These are phyloP conservation scores for Dioscorea dumetorum DNA, from an alignment of 106 monocot genomes.

Conservation along the genomic window DNA sequence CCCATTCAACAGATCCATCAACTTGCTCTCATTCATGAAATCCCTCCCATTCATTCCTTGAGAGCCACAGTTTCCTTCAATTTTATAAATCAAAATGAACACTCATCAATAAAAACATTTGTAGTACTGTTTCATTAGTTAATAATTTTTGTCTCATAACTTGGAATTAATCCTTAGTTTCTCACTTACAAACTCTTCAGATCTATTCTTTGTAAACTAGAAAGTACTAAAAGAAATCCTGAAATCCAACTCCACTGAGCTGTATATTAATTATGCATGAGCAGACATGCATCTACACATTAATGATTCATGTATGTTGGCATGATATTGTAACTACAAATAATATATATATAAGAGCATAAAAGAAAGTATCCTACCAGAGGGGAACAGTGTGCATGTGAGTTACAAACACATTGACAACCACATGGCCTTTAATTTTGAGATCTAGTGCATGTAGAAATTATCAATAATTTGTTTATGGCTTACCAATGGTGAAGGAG, in stretches of 20 bases:
- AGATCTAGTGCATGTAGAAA: not conserved
- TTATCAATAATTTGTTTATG: not conserved
- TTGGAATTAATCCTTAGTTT: not conserved
- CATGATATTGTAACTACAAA: not conserved
- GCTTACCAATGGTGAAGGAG: conserved; percentile 45
- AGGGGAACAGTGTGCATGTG: conserved; percentile 2
- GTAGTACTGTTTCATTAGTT: not conserved
- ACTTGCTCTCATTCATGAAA: conserved; percentile 66
- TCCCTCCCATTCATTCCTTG: conserved; percentile 48
- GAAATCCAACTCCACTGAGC: not conserved
- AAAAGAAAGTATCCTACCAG: not conserved
- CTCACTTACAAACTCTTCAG: not conserved
- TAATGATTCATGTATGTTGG: not conserved
- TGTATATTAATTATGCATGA: not conserved
- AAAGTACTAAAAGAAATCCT: not conserved
- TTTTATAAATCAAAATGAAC: not conserved
- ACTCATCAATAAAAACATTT: not conserved
- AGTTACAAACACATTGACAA: not conserved
- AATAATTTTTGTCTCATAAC: not conserved
- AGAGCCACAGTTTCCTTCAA: conserved; percentile 23
- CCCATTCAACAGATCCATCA: conserved; percentile 61
- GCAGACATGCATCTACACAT: not conserved
- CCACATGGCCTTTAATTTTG: not conserved
- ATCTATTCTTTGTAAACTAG: not conserved
- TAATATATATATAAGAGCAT: not conserved